Evolutionary conservation across 2,329 filamentous ascomycete species (phyloP).

Genomic region (Cladosporium austrohemisphaericum): DNA sequence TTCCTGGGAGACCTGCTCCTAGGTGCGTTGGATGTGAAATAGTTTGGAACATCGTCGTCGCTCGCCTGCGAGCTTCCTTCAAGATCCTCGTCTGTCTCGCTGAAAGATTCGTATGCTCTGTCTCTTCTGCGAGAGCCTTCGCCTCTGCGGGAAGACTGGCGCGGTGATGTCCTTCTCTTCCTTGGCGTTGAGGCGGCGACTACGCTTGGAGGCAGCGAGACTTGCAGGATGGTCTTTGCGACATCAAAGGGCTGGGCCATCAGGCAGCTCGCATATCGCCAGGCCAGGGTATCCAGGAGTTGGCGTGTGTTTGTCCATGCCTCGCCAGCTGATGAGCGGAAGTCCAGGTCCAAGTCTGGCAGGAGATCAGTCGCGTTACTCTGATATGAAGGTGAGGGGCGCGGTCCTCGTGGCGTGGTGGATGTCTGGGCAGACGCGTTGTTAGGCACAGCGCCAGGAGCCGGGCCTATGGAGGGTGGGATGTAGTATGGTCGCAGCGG

Average conservation of each 20-base stretch:
- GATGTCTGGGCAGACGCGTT: constrained; percentile 31
- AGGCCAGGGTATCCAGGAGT: constrained; percentile 77
- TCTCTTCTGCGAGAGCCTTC: constrained; percentile 15
- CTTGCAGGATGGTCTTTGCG: constrained; percentile 87
- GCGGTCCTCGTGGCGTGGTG: constrained; percentile 46
- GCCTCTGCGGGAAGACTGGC: constrained; percentile 4
- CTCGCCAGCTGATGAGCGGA: constrained; percentile 37
- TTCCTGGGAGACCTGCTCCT: constrained; percentile 46
- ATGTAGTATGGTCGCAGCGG: constrained; percentile 69
- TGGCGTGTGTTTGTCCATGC: constrained; percentile 55
- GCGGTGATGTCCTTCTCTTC: constrained; percentile 26
- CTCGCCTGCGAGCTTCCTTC: constrained; percentile 18
- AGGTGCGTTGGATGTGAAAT: constrained; percentile 73
- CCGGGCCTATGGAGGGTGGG: constrained; percentile 55
- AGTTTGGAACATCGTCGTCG: constrained; percentile 62
- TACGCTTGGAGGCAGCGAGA: constrained; percentile 45
- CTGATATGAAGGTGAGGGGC: constrained; percentile 44
- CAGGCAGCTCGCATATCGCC: constrained; percentile 86
- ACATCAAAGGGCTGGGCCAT: constrained; percentile 96
- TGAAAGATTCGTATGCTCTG: constrained; percentile 15
- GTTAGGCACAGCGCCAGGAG: constrained; percentile 50
- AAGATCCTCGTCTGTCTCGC: constrained; percentile 23
- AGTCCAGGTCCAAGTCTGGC: constrained; percentile 78
- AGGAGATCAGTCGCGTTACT: constrained; percentile 77
- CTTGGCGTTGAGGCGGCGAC: constrained; percentile 31